phyloP scores from a whole-genome alignment of 768 basidiomycete species.

The Rhodotorula paludigena region DNA sequence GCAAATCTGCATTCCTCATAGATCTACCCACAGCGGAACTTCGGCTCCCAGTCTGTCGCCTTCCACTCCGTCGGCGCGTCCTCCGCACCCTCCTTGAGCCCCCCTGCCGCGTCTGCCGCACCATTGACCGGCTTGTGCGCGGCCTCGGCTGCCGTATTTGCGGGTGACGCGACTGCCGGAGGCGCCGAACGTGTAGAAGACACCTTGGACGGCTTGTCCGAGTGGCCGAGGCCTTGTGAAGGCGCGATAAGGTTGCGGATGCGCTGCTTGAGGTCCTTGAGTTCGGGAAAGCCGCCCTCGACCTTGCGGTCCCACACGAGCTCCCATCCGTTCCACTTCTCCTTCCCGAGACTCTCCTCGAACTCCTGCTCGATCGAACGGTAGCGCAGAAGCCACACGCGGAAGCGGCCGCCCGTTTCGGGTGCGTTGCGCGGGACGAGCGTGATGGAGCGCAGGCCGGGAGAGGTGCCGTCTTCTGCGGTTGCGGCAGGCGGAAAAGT shows the following conservation, averaged over 20 bases:
- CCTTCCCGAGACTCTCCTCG: neutral
- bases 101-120: no score
- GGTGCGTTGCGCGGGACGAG: constrained; percentile 46
- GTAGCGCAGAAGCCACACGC: constrained; percentile 47
- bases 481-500: constrained; percentile 46
- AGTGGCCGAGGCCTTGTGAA: constrained; percentile 46
- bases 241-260: constrained; percentile 49
- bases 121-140: no score
- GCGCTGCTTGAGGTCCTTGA: constrained; percentile 46
- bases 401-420: constrained; percentile 49
- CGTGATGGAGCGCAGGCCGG: constrained; percentile 44
- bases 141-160: no score
- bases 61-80: neutral
- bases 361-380: constrained; percentile 13
- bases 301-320: constrained; percentile 50
- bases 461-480: neutral
- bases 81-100: neutral
- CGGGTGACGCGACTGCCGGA: no score
- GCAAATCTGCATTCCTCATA: neutral
- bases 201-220: constrained; percentile 39
- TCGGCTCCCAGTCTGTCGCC: constrained; percentile 17
- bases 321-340: constrained; percentile 20
- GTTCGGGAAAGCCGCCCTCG: constrained; percentile 51
- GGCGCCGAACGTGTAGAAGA: no score
- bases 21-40: neutral